Conservation (phyloP, 108 stramenopile species). For the Schizochytrium sp. region DNA sequence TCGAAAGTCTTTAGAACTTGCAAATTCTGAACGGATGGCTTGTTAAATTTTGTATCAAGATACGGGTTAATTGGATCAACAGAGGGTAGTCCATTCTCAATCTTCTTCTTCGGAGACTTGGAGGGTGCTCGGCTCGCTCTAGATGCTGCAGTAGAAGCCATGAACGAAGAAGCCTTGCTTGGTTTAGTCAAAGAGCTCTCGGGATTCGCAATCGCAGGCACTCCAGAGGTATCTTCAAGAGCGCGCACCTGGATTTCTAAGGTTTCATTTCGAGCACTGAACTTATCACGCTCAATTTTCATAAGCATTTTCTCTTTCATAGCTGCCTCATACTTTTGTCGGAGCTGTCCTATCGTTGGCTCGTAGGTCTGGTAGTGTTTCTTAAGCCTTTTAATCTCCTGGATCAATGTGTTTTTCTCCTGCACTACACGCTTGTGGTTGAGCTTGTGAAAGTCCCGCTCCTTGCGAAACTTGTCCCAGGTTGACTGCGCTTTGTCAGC, state of each 20-base stretch:
- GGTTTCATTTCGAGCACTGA: slow-evolving; percentile 69
- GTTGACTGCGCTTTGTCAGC: slow-evolving; percentile 76
- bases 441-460: slow-evolving; percentile 82
- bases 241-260: slow-evolving; percentile 72
- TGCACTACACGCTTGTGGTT: slow-evolving; percentile 81
- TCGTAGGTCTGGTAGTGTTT: slow-evolving; percentile 79
- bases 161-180: background rate
- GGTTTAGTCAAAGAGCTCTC: background rate
- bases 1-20: slow-evolving; percentile 69
- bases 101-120: slow-evolving; percentile 58
- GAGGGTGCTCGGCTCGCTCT: slow-evolving; percentile 1
- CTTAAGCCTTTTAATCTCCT: slow-evolving; percentile 74
- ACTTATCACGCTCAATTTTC: slow-evolving; percentile 78
- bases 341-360: slow-evolving; percentile 77
- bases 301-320: slow-evolving; percentile 84
- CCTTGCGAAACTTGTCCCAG: slow-evolving; percentile 83
- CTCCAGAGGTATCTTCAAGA: slow-evolving; percentile 48
- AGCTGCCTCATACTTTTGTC: slow-evolving; percentile 77
- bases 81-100: slow-evolving; percentile 65
- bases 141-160: slow-evolving; percentile 38
- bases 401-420: slow-evolving; percentile 73
- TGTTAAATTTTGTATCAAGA: slow-evolving; percentile 67
- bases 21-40: slow-evolving; percentile 70
- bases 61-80: slow-evolving; percentile 74
- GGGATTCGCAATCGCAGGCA: background rate